A percentile compares a stretch with the other conserved stretches of the same genome.
phyloP scores from a whole-genome alignment of 768 basidiomycete genomes.

The Amanita polypyramis region DNA sequence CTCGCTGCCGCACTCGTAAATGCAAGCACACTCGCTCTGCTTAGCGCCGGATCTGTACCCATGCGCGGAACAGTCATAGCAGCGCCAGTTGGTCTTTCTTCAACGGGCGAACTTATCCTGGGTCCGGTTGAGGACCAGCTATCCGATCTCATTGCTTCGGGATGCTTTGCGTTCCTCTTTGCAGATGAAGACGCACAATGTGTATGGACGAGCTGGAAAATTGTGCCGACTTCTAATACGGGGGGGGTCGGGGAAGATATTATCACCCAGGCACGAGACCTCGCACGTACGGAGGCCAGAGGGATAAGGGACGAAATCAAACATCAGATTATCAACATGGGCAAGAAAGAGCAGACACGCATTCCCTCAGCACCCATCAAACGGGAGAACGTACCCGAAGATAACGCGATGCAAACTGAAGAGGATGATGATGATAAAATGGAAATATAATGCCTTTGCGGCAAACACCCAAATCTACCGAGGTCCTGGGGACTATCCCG shows the following conservation, averaged over 20 bases:
- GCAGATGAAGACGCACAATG: slow-evolving; percentile 24
- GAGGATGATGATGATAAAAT: slow-evolving; percentile 27
- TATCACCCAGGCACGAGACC: slow-evolving; percentile 32
- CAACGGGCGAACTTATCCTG: slow-evolving; percentile 27
- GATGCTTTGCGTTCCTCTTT: slow-evolving; percentile 65
- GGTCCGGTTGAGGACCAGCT: slow-evolving; percentile 42
- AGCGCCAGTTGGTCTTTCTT: slow-evolving; percentile 38
- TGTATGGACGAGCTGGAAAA: slow-evolving; percentile 49
- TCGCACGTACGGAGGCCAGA: slow-evolving; percentile 36
- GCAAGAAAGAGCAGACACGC: slow-evolving; percentile 9
- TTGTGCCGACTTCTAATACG: neutral
- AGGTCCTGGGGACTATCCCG: no score
- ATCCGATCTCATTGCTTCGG: slow-evolving; percentile 27
- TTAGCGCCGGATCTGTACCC: slow-evolving; percentile 61
- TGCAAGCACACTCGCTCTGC: slow-evolving; percentile 53
- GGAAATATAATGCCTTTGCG: slow-evolving; percentile 24
- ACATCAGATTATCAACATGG: slow-evolving; percentile 20
- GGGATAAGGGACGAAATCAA: slow-evolving; percentile 40
- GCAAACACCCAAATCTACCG: neutral
- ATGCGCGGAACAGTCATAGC: slow-evolving; percentile 72
- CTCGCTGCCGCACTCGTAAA: slow-evolving; percentile 62
- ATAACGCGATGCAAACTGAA: slow-evolving; percentile 3
- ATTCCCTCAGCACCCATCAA: neutral
- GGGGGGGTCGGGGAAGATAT: slow-evolving; percentile 29
- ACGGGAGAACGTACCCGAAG: slow-evolving; percentile 1